phyloP scores from a whole-genome alignment of 257 asterid genomes.

The Datura wrightii region DNA sequence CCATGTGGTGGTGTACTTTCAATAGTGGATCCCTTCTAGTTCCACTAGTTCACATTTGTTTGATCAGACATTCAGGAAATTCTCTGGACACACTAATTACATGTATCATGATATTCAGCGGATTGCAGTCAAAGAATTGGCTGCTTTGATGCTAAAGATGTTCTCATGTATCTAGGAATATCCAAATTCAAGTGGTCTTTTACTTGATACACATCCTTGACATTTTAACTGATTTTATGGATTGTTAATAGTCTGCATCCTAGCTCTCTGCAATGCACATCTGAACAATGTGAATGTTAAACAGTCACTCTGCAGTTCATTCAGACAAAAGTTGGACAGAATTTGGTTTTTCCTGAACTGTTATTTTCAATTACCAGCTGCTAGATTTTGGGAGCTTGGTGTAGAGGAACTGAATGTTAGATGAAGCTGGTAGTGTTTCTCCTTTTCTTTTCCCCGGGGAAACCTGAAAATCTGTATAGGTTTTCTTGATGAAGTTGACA shows the following conservation, averaged over 20 bases:
- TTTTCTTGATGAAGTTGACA: not conserved
- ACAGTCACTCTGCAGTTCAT: not conserved
- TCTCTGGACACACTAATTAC: not conserved
- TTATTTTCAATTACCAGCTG: not conserved
- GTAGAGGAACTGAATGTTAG: not conserved
- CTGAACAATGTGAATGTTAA: not conserved
- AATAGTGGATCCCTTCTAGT: not conserved
- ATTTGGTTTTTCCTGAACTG: not conserved
- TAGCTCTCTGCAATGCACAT: not conserved
- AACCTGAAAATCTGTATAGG: not conserved
- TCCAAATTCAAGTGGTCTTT: not conserved
- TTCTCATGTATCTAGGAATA: not conserved
- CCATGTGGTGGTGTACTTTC: not conserved
- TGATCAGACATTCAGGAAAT: not conserved
- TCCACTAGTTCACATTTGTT: not conserved
- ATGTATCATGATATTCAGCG: not conserved
- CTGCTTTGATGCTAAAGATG: not conserved
- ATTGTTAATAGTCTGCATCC: not conserved
- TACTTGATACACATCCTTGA: not conserved
- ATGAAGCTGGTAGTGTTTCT: not conserved
- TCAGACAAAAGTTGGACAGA: not conserved
- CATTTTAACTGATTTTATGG: not conserved
- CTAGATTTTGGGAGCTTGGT: not conserved
- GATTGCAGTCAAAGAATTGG: not conserved
- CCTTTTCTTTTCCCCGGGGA: not conserved